phyloP scores from a whole-genome alignment of 805 yeast species.

The Saccharomyces jurei region DNA sequence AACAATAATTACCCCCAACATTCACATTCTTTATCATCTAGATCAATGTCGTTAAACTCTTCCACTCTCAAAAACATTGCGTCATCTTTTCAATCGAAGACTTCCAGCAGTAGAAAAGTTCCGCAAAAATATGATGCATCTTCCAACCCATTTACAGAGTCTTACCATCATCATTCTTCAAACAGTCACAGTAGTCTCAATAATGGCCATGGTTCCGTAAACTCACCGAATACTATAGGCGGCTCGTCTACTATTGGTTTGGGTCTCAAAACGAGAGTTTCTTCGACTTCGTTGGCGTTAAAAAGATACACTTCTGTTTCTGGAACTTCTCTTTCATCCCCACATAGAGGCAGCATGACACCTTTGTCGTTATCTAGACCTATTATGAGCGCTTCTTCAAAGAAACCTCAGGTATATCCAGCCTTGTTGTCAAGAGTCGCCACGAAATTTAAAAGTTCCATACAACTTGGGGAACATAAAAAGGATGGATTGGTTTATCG shows the following conservation, averaged over 20 bases:
- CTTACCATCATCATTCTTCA: constrained; percentile 1
- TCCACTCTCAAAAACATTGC: constrained; percentile 27
- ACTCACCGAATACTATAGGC: constrained; percentile 1
- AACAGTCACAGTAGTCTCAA: neutral
- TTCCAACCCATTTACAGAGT: constrained; percentile 20
- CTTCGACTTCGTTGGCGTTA: constrained; percentile 34
- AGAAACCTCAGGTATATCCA: constrained; percentile 73
- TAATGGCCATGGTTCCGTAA: neutral
- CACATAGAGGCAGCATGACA: constrained; percentile 17
- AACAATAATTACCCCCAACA: neutral
- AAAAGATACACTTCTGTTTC: constrained; percentile 33
- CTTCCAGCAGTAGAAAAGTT: constrained; percentile 37
- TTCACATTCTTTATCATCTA: constrained; percentile 9
- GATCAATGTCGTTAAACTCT: constrained; percentile 32
- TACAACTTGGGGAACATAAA: constrained; percentile 66
- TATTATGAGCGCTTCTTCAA: constrained; percentile 34
- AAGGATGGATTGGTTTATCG: constrained; percentile 89
- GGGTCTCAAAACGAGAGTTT: constrained; percentile 40
- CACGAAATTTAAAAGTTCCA: constrained; percentile 57
- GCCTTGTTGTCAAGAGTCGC: constrained; percentile 86
- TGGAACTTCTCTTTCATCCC: constrained; percentile 9
- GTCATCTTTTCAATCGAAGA: constrained; percentile 31
- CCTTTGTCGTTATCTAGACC: constrained; percentile 31
- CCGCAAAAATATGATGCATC: constrained; percentile 38
- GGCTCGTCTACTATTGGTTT: constrained; percentile 19